Percentiles rank a stretch among this genome's conserved stretches.
Evolutionary conservation across 345 rosid species (phyloP).

Genomic region (Brassica nigra): DNA sequence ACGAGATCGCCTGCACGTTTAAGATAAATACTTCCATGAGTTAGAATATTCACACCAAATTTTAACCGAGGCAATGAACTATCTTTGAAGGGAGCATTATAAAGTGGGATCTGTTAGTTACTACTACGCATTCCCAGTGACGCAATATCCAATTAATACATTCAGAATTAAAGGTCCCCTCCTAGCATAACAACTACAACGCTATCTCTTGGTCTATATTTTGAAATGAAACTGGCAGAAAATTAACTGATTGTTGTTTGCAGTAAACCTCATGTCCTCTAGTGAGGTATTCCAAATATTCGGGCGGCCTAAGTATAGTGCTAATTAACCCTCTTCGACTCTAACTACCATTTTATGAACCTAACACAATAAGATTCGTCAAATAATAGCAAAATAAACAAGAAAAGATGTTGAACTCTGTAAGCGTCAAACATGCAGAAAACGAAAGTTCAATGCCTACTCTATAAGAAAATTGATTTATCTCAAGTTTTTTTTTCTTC

Average conservation of each 20-base stretch:
- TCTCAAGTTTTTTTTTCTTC: background rate
- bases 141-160: background rate
- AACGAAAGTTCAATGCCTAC: background rate
- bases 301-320: background rate
- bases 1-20: constrained; percentile 86
- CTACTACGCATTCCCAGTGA: constrained; percentile 12
- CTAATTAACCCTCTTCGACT: constrained; percentile 8
- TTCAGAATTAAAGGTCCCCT: constrained; percentile 8
- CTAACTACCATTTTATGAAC: constrained; percentile 18
- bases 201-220: background rate
- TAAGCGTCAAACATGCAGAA: constrained; percentile 3
- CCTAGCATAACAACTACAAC: background rate
- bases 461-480: background rate
- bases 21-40: constrained; percentile 14
- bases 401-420: background rate
- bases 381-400: background rate
- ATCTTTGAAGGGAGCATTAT: constrained; percentile 3
- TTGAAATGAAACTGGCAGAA: constrained; percentile 6
- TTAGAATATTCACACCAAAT: constrained; percentile 19
- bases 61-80: constrained; percentile 4
- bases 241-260: background rate
- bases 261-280: background rate
- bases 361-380: background rate
- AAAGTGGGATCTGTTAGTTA: constrained; percentile 12
- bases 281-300: constrained; percentile 12